Conservation (phyloP, 805 yeast genomes). For the Candida schatavii region DNA sequence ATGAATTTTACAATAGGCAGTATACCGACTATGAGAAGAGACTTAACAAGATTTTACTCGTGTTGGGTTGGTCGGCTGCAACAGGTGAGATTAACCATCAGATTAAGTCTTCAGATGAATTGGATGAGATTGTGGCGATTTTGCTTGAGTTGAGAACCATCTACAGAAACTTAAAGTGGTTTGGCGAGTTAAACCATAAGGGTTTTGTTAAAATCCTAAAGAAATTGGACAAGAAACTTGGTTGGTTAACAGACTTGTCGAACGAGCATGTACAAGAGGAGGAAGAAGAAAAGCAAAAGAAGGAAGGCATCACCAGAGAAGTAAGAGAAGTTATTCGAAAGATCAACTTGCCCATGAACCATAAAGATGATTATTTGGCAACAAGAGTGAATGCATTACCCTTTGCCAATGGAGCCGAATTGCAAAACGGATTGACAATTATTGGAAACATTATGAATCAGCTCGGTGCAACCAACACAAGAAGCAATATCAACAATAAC, state of each 20-base stretch:
- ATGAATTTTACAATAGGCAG: conserved; percentile 71
- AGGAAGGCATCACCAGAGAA: neutral
- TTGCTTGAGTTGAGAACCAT: conserved; percentile 72
- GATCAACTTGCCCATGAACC: conserved; percentile 27
- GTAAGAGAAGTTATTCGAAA: conserved; percentile 1
- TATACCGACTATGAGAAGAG: conserved; percentile 73
- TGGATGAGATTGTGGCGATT: conserved; percentile 45
- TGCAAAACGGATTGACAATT: conserved; percentile 49
- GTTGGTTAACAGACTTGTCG: conserved; percentile 20
- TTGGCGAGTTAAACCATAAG: conserved; percentile 85
- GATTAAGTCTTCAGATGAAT: conserved; percentile 37
- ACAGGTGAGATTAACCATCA: conserved; percentile 22
- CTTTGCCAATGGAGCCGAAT: conserved; percentile 70
- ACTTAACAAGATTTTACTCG: conserved; percentile 42
- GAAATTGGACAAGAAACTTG: conserved; percentile 78
- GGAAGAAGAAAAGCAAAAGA: conserved; percentile 1
- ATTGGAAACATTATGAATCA: conserved; percentile 53
- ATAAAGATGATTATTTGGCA: conserved; percentile 43
- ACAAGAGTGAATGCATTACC: conserved; percentile 72
- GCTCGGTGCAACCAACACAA: conserved; percentile 40
- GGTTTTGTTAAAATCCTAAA: conserved; percentile 87
- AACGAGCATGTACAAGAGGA: conserved; percentile 11
- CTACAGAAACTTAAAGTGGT: conserved; percentile 87
- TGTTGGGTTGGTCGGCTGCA: conserved; percentile 29
- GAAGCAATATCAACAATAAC: conserved; percentile 12